These are phyloP conservation scores for Boletus barrowsii DNA, from an alignment of 768 basidiomycete genomes.

Conservation along the genomic window DNA sequence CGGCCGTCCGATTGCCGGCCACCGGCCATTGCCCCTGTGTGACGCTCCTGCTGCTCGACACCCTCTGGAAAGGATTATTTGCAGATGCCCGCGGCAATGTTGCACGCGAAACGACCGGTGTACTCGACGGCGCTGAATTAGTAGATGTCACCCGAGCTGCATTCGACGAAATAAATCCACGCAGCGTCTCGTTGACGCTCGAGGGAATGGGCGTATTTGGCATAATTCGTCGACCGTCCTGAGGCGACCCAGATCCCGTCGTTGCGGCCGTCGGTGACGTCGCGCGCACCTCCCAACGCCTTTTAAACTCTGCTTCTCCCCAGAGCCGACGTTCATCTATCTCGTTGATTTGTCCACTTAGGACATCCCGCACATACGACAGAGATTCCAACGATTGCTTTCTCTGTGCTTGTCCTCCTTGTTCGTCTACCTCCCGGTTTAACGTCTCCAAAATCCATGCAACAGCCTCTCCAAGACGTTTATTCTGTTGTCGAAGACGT, in stretches of 20 bases:
- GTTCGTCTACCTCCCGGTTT: slow-evolving; percentile 47
- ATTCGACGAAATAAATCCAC: slow-evolving; percentile 20
- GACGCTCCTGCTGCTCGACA: slow-evolving; percentile 6
- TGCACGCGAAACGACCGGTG: slow-evolving; percentile 9
- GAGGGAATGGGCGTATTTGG: slow-evolving; percentile 9
- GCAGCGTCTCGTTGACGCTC: slow-evolving; percentile 22
- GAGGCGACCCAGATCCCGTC: slow-evolving; percentile 18
- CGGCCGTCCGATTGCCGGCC: neutral
- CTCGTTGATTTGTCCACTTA: slow-evolving; percentile 49
- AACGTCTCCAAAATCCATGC: slow-evolving; percentile 74
- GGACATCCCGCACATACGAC: slow-evolving; percentile 72
- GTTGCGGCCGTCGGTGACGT: slow-evolving; percentile 21
- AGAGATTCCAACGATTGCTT: slow-evolving; percentile 72
- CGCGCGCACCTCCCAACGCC: slow-evolving; percentile 34
- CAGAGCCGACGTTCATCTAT: slow-evolving; percentile 68
- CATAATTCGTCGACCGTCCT: slow-evolving; percentile 16
- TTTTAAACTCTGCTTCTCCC: slow-evolving; percentile 47
- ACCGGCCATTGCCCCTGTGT: slow-evolving; percentile 4
- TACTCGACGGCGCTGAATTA: slow-evolving; percentile 15
- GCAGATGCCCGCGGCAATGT: slow-evolving; percentile 19
- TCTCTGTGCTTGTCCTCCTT: slow-evolving; percentile 37
- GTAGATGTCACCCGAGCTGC: slow-evolving; percentile 2
- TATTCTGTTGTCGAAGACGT: slow-evolving; percentile 54
- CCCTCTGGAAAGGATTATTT: slow-evolving; percentile 32
- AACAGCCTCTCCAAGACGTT: slow-evolving; percentile 64